Percentiles rank a stretch among this genome's conserved stretches.
Evolutionary conservation across 1,284 basidiomycete species (phyloP).

Genomic region (Entoloma clypeatum): DNA sequence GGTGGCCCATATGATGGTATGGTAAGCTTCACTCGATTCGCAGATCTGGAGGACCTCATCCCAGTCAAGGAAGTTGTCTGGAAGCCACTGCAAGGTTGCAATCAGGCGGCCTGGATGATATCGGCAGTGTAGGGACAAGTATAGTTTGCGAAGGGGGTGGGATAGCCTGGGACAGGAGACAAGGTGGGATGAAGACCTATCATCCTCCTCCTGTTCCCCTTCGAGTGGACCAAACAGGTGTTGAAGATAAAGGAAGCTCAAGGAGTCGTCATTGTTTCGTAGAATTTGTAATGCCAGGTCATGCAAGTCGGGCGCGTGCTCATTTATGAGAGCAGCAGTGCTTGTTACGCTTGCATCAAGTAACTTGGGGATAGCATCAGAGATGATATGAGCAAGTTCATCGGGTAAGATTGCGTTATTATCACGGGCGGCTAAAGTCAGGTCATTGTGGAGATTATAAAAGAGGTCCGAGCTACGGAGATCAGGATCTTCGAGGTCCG

Average conservation of each 20-base stretch:
- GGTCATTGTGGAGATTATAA: slow-evolving; percentile 57
- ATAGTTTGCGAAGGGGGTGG: slow-evolving; percentile 51
- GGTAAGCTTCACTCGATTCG: slow-evolving; percentile 62
- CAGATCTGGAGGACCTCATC: slow-evolving; percentile 57
- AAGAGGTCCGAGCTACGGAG: slow-evolving; percentile 64
- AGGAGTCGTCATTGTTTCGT: slow-evolving; percentile 41
- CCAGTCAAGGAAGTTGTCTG: slow-evolving; percentile 57
- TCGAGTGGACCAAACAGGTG: slow-evolving; percentile 65
- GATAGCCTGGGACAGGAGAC: slow-evolving; percentile 45
- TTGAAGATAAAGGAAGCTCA: slow-evolving; percentile 77
- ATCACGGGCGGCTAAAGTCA: slow-evolving; percentile 42
- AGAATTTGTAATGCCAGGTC: slow-evolving; percentile 49
- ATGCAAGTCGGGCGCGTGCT: slow-evolving; percentile 63
- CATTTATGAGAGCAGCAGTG: slow-evolving; percentile 77
- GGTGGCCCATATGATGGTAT: slow-evolving; percentile 82
- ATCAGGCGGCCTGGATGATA: slow-evolving; percentile 69
- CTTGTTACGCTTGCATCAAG: slow-evolving; percentile 58
- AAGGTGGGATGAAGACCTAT: slow-evolving; percentile 18
- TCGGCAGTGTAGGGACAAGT: slow-evolving; percentile 71
- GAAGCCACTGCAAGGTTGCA: slow-evolving; percentile 59
- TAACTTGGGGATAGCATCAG: slow-evolving; percentile 59
- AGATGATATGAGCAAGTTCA: slow-evolving; percentile 51
- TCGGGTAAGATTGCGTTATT: slow-evolving; percentile 47
- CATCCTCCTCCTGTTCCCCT: slow-evolving; percentile 42
- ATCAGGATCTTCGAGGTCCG: slow-evolving; percentile 76